Percentiles rank a stretch among this genome's conserved stretches.
Evolutionary conservation across 2,329 filamentous ascomycete species (phyloP).

Genomic region (Zasmidium cellare): DNA sequence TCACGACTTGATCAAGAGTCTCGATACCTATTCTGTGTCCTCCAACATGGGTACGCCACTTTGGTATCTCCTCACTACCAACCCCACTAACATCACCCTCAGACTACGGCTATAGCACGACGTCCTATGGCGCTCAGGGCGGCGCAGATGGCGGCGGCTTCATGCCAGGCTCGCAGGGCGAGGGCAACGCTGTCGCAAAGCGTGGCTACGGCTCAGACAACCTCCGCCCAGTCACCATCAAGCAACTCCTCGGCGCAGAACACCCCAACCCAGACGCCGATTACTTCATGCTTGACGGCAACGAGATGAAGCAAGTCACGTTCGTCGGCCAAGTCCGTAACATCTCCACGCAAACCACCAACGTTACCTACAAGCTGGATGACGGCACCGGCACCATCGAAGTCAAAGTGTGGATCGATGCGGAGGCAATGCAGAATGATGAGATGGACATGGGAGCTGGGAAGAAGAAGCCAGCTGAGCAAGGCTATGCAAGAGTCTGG

Average conservation of each 20-base stretch:
- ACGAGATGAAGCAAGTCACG: slow-evolving; percentile 69
- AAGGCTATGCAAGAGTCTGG: slow-evolving; percentile 81
- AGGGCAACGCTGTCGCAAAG: slow-evolving; percentile 42
- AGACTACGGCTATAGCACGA: slow-evolving; percentile 53
- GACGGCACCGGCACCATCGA: slow-evolving; percentile 86
- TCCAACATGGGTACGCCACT: slow-evolving; percentile 14
- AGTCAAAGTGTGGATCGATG: slow-evolving; percentile 82
- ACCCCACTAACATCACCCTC: slow-evolving; percentile 1
- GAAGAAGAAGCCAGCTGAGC: slow-evolving; percentile 62
- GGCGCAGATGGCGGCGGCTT: slow-evolving; percentile 61
- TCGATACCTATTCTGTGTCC: not conserved
- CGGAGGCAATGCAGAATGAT: slow-evolving; percentile 47
- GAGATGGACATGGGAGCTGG: slow-evolving; percentile 41
- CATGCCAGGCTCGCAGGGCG: slow-evolving; percentile 52
- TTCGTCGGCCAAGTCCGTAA: slow-evolving; percentile 89
- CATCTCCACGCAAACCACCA: slow-evolving; percentile 82
- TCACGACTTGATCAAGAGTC: not conserved
- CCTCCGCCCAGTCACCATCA: slow-evolving; percentile 90
- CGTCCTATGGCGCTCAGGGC: slow-evolving; percentile 57
- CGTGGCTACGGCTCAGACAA: slow-evolving; percentile 74
- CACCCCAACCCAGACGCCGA: slow-evolving; percentile 73
- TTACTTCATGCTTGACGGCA: slow-evolving; percentile 76
- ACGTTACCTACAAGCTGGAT: slow-evolving; percentile 89
- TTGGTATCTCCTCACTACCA: not conserved
- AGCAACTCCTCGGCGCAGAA: slow-evolving; percentile 83